Base-by-base conservation (phyloP, 2,329 filamentous ascomycete genomes). In the Apiospora marii region DNA sequence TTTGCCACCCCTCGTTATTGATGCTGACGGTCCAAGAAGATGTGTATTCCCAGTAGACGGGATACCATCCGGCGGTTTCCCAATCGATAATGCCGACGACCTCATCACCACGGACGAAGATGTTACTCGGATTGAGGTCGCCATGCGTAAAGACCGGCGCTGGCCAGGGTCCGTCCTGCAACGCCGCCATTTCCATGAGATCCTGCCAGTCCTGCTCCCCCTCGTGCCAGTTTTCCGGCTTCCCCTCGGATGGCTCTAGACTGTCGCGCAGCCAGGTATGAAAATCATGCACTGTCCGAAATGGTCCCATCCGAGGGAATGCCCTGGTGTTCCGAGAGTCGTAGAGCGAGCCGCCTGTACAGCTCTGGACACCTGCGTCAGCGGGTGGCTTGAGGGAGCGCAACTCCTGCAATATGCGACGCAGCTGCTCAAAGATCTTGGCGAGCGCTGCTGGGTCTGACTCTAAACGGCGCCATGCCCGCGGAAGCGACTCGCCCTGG, bases 231-330 rank as follows among this genome's bases (percentile, higher is more conserved):
- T 67, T 77, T 74, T n/a, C 75, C 1, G 75, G 67, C 0, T 70
- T 72, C 30, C 74, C 70, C 6, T 81, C 72, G 19, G 77, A 75
- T 4, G 74, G 76, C 48, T 74, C 49, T 30, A 34, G 27, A 22
- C n/a, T 77, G 1, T 79, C 70, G 34, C 80, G 77, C 1, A 84
- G 73, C 76, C 78, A 80, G 27, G 27, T 30, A 71, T 84, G 81
- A 46, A 83, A 84, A 12, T 78, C 79, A 1, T 78, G 76, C 1
- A 78, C 76, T 0, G 77, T 78, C 48, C 73, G 71, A 70, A 84
- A 84, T 0, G 82, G 83, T 0, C 82, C 82, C 51, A 79, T 78
- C 2, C 61, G 34, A 4, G 22, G 34, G 16, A n/a, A 43, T 3
- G 61, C 61, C 19, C 61, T n/a, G n/a, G 61, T 67, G 34, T 67